phyloP scores from a whole-genome alignment of 163 green algal species.

The Trebouxiophyceae sp. region DNA sequence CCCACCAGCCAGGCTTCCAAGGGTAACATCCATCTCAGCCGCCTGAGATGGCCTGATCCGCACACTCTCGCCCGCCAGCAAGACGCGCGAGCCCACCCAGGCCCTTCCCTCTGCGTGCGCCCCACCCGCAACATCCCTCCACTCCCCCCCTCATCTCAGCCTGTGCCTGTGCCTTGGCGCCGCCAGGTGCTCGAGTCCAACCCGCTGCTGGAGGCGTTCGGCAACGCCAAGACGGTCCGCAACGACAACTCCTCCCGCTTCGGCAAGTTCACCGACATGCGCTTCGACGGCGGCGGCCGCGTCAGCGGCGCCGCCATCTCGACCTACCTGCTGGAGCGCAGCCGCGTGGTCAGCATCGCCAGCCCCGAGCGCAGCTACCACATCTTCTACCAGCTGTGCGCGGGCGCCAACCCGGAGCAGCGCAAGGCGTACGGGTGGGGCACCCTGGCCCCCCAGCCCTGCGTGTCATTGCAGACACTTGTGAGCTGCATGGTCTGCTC shows the following conservation, averaged over 20 bases:
- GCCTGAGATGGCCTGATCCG: too few species aligned
- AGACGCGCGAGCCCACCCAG: too few species aligned
- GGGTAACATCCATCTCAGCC: too few species aligned
- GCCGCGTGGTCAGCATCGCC: slow-evolving; percentile 80
- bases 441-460: too few species aligned
- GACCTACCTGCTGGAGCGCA: slow-evolving; percentile 96
- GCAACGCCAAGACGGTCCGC: slow-evolving; percentile 95
- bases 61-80: too few species aligned
- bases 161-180: too few species aligned
- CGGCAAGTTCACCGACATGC: slow-evolving; percentile 97
- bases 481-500: neutral
- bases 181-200: slow-evolving; percentile 95
- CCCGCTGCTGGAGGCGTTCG: slow-evolving; percentile 96
- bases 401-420: slow-evolving; percentile 25
- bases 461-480: neutral
- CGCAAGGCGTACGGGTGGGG: neutral
- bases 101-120: too few species aligned
- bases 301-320: slow-evolving; percentile 88
- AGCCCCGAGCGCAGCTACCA: slow-evolving; percentile 95
- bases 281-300: slow-evolving; percentile 74
- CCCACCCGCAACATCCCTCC: too few species aligned
- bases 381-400: slow-evolving; percentile 94
- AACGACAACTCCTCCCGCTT: slow-evolving; percentile 99
- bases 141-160: too few species aligned
- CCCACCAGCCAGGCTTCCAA: too few species aligned